Evolutionary conservation across 2,329 filamentous ascomycete genomes (phyloP), one percentile per base, ranked within the genome.

Genomic region (Ceratocystis ficicola): DNA sequence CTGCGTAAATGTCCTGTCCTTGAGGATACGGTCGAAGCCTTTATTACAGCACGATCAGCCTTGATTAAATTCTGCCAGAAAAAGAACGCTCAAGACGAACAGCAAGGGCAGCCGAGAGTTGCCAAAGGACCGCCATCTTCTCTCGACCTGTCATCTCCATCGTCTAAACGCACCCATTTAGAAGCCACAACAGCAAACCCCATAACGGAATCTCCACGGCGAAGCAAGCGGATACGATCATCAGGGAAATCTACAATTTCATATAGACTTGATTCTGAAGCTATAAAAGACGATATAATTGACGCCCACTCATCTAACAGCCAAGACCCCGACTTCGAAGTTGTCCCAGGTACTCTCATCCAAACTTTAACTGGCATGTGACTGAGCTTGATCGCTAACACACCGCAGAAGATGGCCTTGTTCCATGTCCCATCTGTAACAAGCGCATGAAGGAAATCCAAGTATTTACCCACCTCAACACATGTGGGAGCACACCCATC

Each of bases 1-100:
- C 73, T 99, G 70, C 82, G 91, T 67, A 86, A 87, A 60, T 97
- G 97, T 74, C 89, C 87, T 82, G 86, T 87, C 0, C 79, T 97
- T 69, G 85, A 94, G 72, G 92, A 97, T 73, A 81, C 93, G 1
- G 89, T 96, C 7, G 86, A 90, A 48, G 83, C 86, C 0, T 99
- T 96, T 70, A 78, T 83, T 69, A 81, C 79, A 64, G 84, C 85
- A 3, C 81, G 93, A 65, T 74, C 81, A 2, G 76, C 77, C 22
- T 79, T 88, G 2, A 74, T 96, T 30, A 77, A 81, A 0, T 78
- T 91, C 71, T 90, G 90, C 36, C 81, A 41, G 12, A 17, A 12
- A 61, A 61, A 64, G 48, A 41, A 15, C 36, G 36, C 3, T 5
- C 36, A 41, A 12, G n/a, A 61, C 22, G 97, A 96, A 15, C 55